Base-by-base conservation (phyloP, 164 flowering plant genomes). In the Vitis labrusca region DNA sequence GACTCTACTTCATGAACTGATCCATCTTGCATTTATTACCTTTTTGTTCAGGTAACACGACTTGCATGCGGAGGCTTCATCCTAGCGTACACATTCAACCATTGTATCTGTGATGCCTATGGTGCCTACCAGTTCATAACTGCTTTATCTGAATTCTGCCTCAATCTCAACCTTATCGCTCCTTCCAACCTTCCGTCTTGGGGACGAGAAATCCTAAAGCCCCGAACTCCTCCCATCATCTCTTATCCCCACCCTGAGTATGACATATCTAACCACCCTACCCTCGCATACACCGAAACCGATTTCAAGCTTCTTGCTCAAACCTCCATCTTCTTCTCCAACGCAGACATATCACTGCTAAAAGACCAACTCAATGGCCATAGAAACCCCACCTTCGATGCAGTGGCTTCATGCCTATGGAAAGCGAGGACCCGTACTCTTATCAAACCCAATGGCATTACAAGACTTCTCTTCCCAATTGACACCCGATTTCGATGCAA, bases 51-150 rank as follows among this genome's bases (percentile, higher is more conserved):
- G 74, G 74, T 72, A 51, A 72, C 74, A 12, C 69, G 69, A 10
- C 74, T 72, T 0, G 65, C 69, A 50, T 72, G 74, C 10, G 65
- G 74, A 19, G 74, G 74, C 23, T 72, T 72, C 54, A 55, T 65
- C 29, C 60, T 72, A 59, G 74, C 74, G 6, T 72, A 72, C 64
- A 65, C 53, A 72, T 59, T 65, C 59, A 72, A 65, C 65, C 74
- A 72, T 17, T 72, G 69, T 50, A 59, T 65, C 19, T 65, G 69
- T 47, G 74, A 72, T n/a, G 60, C 65, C 50, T 65, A 59, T 9
- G 74, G 74, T 8, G 64, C 74, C 16, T 13, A 59, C 53, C 44
- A 37, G 44, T 37, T 37, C 44, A 37, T 37, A 37, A 37, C 44
- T 37, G 44, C 44, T 6, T 37, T 69, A 72, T 72, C 74, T 5